Evolutionary conservation across 139 green algal genomes (phyloP).

Genomic region (Raphidocelis subcapitata): DNA sequence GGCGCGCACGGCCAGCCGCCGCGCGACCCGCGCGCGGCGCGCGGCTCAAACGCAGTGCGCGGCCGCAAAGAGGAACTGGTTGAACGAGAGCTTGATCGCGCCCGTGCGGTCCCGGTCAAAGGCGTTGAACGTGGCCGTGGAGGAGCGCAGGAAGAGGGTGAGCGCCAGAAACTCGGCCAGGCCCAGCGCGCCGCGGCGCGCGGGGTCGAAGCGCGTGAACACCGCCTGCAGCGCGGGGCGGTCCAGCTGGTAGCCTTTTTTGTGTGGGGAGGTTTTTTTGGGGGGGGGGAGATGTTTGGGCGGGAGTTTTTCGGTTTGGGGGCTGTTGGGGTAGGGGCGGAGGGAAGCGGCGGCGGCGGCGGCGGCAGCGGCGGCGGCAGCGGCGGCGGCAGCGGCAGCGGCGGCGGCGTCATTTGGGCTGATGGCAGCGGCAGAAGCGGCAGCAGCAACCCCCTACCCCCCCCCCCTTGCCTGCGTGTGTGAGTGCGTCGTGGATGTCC

Average conservation of each 20-base stretch:
- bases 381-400: too few species aligned
- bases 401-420: too few species aligned
- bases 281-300: too few species aligned
- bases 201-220: constrained; percentile 49
- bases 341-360: too few species aligned
- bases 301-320: too few species aligned
- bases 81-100: constrained; percentile 31
- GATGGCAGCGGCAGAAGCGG: too few species aligned
- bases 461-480: constrained; percentile 25
- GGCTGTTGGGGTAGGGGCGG: too few species aligned
- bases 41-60: constrained; percentile 35
- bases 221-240: constrained; percentile 19
- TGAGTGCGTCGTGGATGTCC: constrained; percentile 22
- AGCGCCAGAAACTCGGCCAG: constrained; percentile 67
- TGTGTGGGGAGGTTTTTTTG: too few species aligned
- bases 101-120: constrained; percentile 45
- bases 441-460: too few species aligned
- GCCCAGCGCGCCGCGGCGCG: constrained; percentile 28
- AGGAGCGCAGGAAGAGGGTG: constrained; percentile 61
- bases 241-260: constrained; percentile 49
- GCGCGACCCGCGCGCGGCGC: too few species aligned
- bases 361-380: too few species aligned
- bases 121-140: constrained; percentile 53
- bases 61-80: constrained; percentile 54
- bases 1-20: too few species aligned